A percentile compares a stretch with the other conserved stretches of the same genome.
Conservation (phyloP, 2,329 filamentous ascomycete genomes). For the Cladosporium sp. region DNA sequence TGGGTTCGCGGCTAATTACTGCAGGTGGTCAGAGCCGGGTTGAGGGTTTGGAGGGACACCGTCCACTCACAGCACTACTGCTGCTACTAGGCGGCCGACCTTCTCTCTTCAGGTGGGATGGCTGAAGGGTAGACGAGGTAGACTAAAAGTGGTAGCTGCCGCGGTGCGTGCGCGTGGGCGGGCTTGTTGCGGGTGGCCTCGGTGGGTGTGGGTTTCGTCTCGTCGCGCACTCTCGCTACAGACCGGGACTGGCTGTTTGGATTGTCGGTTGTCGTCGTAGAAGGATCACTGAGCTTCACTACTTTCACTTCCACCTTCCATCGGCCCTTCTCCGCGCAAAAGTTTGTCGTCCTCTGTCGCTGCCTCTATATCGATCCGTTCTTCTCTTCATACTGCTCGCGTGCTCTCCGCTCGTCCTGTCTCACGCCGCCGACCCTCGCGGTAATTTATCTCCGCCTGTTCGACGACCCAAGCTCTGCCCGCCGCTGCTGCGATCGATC, state of each 20-base stretch:
- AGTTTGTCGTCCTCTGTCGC: conserved; percentile 11
- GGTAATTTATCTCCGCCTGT: background rate
- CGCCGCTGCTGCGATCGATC: background rate
- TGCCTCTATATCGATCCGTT: background rate
- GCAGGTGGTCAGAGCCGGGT: background rate
- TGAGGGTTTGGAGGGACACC: conserved; percentile 3
- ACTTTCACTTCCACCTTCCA: conserved; percentile 14
- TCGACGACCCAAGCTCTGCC: conserved; percentile 1
- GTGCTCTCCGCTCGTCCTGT: conserved; percentile 7
- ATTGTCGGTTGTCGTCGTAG: background rate
- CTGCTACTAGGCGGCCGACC: background rate
- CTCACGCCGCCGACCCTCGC: background rate
- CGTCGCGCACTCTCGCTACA: conserved; percentile 1
- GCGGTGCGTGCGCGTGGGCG: background rate
- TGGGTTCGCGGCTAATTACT: conserved; percentile 7
- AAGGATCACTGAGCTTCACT: background rate
- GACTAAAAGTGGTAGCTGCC: background rate
- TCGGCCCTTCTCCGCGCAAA: conserved; percentile 15
- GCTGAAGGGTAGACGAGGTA: background rate
- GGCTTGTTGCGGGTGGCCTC: background rate
- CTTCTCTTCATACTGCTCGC: conserved; percentile 1
- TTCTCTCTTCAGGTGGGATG: background rate
- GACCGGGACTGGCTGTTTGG: background rate
- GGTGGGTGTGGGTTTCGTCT: background rate
- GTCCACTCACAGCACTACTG: background rate